A percentile compares a stretch with the other conserved stretches of the same genome.
Conservation (phyloP, 345 rosid genomes). For the Citrus unshiu region DNA sequence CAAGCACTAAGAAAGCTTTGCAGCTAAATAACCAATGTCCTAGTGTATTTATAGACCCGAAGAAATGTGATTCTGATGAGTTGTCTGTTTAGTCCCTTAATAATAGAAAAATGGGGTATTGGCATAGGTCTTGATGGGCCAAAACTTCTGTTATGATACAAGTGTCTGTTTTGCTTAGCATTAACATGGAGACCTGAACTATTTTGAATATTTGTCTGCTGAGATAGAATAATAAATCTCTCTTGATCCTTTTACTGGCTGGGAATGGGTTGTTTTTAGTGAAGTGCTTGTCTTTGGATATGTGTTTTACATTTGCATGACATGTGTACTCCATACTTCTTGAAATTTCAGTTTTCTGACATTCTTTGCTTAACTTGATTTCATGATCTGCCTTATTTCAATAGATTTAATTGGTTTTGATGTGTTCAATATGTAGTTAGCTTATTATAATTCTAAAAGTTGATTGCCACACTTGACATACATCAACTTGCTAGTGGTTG, state of each 20-base stretch:
- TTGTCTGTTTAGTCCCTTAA: background rate
- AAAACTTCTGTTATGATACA: background rate
- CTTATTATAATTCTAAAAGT: background rate
- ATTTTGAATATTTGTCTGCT: background rate
- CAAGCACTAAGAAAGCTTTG: background rate
- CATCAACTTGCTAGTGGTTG: background rate
- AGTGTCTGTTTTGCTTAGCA: background rate
- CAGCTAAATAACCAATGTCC: background rate
- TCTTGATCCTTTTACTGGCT: background rate
- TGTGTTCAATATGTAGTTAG: background rate
- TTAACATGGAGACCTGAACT: background rate
- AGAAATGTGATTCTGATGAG: background rate
- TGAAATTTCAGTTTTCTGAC: background rate
- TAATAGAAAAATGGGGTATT: too few relatives aligned
- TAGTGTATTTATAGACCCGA: background rate
- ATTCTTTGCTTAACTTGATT: background rate
- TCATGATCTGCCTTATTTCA: background rate
- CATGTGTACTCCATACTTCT: background rate
- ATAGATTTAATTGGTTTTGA: background rate
- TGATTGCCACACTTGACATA: background rate
- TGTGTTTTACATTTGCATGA: background rate
- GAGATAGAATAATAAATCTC: background rate
- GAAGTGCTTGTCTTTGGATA: background rate
- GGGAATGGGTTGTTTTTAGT: background rate
- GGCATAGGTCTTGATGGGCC: too few relatives aligned